Base-by-base conservation (phyloP, 495 filamentous ascomycete genomes). In the Hapsidospora chrysogenum region DNA sequence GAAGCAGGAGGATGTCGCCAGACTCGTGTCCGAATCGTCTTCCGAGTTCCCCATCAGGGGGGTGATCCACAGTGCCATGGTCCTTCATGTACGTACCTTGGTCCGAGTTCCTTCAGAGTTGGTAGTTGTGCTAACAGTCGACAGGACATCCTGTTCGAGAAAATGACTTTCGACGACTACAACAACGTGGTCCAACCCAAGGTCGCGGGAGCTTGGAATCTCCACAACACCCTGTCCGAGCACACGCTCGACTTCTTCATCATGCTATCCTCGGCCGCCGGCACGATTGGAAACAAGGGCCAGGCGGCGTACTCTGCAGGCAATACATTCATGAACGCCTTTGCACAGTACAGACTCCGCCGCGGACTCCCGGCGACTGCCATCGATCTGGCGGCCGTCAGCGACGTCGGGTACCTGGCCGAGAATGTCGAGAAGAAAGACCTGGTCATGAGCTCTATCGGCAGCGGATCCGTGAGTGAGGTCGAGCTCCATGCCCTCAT, bases 271-370 rank as follows among this genome's bases (percentile, higher is more conserved):
- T 75, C 70, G 0, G 47, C 58, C 0, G 41, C 56, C 0, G 64
- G 63, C 13, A 51, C 70, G 20, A 35, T 60, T 0, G 70, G 70
- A 27, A 57, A 50, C 25, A 46, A 46, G 9, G 60, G 61, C 0
- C 69, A 76, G 39, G 53, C 62, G 3, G 66, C 68, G 32, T 76
- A 76, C 41, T 59, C 65, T 3, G 63, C 68, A 0, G 71, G 65
- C 17, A 69, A 70, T 35, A 57, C 57, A n/a, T 59, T 63, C 44
- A 53, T 61, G 26, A 58, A 64, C 35, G 46, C 48, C 8, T 45
- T 61, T 11, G 50, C 53, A 1, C 45, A 48, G 18, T 63, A 60
- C 40, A 57, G 66, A 0, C 45, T 44, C 7, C 38, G 37, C 7
- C 50, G 50, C 7, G 57, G 61, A 0, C 48, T 63, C 0, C 48